Percentiles rank a stretch among this genome's conserved stretches.
Evolutionary conservation across 2,329 filamentous ascomycete genomes (phyloP).

Genomic region (Trichoderma atrobrunneum): DNA sequence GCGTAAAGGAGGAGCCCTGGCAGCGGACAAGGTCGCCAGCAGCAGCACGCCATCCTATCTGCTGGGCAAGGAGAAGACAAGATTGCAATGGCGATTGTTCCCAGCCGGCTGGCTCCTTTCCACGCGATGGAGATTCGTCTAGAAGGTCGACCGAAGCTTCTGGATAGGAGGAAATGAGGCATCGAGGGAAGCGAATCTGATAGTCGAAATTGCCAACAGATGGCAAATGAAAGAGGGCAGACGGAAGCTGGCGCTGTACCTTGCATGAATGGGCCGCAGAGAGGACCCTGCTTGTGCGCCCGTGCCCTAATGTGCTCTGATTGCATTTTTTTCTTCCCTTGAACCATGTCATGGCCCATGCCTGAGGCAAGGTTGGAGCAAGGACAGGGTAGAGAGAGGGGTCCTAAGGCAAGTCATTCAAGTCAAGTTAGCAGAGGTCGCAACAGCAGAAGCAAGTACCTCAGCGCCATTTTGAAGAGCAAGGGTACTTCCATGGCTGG

Average conservation of each 20-base stretch:
- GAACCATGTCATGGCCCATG: background rate
- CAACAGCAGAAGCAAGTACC: background rate
- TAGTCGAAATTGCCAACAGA: slow-evolving; percentile 5
- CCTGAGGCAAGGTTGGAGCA: background rate
- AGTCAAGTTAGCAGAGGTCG: background rate
- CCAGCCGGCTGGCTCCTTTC: background rate
- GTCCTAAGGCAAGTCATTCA: background rate
- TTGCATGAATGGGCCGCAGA: slow-evolving; percentile 13
- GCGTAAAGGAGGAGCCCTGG: background rate
- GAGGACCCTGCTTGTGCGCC: background rate
- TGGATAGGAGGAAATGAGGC: slow-evolving; percentile 16
- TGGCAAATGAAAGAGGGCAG: background rate
- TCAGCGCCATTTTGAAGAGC: background rate
- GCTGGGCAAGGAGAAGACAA: background rate
- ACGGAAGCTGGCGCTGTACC: slow-evolving; percentile 3
- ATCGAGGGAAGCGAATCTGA: background rate
- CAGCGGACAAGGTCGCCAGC: background rate
- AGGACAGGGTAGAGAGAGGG: background rate
- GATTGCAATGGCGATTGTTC: background rate
- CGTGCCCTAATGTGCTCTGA: background rate
- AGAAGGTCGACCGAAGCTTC: slow-evolving; percentile 9
- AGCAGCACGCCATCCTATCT: slow-evolving; percentile 2
- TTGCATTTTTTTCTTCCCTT: background rate
- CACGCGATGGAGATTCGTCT: background rate
- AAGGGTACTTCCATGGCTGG: background rate